Evolutionary conservation across 2,329 filamentous ascomycete species (phyloP).

Genomic region (Colletotrichum scovillei): DNA sequence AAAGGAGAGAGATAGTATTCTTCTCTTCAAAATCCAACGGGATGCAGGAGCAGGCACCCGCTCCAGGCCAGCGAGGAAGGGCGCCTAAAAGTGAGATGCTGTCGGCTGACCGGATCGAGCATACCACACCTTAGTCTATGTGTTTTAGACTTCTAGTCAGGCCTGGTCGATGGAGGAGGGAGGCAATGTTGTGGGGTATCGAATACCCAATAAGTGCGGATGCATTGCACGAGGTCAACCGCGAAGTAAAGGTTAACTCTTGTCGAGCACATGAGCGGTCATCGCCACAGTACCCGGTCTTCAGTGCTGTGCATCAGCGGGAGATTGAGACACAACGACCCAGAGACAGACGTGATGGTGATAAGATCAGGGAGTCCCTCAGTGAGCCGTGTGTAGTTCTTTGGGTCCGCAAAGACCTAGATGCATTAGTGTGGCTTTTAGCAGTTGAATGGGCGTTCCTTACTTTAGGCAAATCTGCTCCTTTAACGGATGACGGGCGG

Average conservation of each 20-base stretch:
- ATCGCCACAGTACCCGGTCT: neutral
- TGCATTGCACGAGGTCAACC: conserved; percentile 11
- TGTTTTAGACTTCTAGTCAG: neutral
- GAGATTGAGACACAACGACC: neutral
- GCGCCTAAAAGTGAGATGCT: neutral
- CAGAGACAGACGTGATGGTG: neutral
- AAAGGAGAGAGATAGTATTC: neutral
- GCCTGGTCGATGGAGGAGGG: conserved; percentile 11
- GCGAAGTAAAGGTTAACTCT: neutral
- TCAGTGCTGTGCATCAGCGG: neutral
- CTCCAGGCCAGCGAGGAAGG: neutral
- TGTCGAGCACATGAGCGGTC: conserved; percentile 14
- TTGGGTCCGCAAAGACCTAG: neutral
- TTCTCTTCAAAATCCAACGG: neutral
- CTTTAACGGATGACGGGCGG: conserved; percentile 28
- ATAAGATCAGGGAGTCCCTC: neutral
- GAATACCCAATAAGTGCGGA: neutral
- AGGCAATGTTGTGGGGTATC: neutral
- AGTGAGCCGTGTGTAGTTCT: neutral
- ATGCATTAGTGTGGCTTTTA: conserved; percentile 23
- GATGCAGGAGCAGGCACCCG: neutral
- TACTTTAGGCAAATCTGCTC: conserved; percentile 21
- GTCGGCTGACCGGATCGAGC: conserved; percentile 21
- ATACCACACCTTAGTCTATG: neutral
- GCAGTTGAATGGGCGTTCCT: conserved; percentile 1